These are phyloP conservation scores for Acer negundo DNA, from an alignment of 345 rosid species.

Conservation along the genomic window DNA sequence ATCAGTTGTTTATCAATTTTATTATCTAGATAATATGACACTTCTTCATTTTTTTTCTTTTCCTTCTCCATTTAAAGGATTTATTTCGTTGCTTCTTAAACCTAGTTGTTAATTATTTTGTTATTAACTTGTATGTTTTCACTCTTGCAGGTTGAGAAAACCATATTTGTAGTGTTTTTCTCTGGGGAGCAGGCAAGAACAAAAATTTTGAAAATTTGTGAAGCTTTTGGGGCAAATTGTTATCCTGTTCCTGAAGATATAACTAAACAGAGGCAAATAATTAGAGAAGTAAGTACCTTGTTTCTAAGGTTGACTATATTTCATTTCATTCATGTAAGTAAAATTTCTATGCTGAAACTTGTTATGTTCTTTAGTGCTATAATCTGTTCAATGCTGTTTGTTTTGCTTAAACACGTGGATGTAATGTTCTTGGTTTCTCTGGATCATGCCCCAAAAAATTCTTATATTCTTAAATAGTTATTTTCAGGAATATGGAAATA, in stretches of 20 bases:
- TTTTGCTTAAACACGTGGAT: not conserved
- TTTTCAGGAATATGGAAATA: not conserved
- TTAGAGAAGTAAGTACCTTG: conserved; percentile 72
- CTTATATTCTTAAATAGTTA: not conserved
- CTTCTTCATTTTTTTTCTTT: not conserved
- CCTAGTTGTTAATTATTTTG: conserved; percentile 3
- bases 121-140: conserved; percentile 20
- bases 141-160: conserved; percentile 72
- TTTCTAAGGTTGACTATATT: conserved; percentile 16
- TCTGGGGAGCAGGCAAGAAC: conserved; percentile 97
- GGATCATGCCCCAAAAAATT: conserved; percentile 5
- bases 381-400: not conserved
- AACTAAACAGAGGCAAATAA: conserved; percentile 83
- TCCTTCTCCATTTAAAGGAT: not conserved
- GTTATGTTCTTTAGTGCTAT: not conserved
- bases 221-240: conserved; percentile 96
- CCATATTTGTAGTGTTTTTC: conserved; percentile 87
- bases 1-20: conserved; percentile 7
- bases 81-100: conserved; percentile 12
- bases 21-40: conserved; percentile 11
- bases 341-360: not conserved
- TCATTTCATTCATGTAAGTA: conserved; percentile 13
- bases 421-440: conserved; percentile 7
- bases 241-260: conserved; percentile 94
- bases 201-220: conserved; percentile 86